phyloP scores from a whole-genome alignment of 169 alveolate species.

The Eimeria zaria region DNA sequence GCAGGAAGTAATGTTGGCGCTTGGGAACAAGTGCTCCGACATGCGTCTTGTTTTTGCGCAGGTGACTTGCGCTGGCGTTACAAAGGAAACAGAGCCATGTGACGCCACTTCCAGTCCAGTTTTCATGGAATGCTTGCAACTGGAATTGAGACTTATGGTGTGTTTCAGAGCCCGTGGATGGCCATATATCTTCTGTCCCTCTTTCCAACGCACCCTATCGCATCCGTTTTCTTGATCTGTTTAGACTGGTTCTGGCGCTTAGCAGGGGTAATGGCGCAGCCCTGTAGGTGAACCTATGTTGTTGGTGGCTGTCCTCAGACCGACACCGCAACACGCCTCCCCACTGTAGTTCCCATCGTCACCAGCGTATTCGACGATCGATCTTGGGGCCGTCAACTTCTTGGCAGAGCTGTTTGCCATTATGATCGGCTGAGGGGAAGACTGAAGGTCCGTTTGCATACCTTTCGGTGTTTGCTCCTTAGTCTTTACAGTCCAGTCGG shows the following conservation, averaged over 20 bases:
- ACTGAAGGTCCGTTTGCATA: slow-evolving; percentile 66
- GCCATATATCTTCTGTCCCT: background rate
- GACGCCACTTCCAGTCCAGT: slow-evolving; percentile 90
- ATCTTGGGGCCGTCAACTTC: slow-evolving; percentile 88
- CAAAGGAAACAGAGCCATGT: slow-evolving; percentile 89
- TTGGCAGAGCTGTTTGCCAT: slow-evolving; percentile 88
- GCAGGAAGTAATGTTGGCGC: background rate
- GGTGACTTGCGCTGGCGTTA: slow-evolving; percentile 91
- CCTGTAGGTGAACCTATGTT: background rate
- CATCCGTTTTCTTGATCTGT: background rate
- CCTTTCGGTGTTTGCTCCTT: background rate
- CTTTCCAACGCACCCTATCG: background rate
- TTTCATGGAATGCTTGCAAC: slow-evolving; percentile 91
- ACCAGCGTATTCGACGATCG: slow-evolving; percentile 86
- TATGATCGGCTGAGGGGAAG: slow-evolving; percentile 86
- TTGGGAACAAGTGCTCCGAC: background rate
- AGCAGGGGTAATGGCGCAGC: background rate
- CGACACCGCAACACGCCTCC: slow-evolving; percentile 88
- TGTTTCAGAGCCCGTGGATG: background rate
- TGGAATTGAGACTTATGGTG: slow-evolving; percentile 84
- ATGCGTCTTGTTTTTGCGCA: slow-evolving; percentile 50
- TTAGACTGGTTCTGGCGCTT: background rate
- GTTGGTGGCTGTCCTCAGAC: slow-evolving; percentile 68
- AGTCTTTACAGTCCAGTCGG: background rate
- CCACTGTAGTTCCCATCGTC: slow-evolving; percentile 88